Evolutionary conservation across 2,329 filamentous ascomycete species (phyloP).

Genomic region (Celoporthe dispersa): DNA sequence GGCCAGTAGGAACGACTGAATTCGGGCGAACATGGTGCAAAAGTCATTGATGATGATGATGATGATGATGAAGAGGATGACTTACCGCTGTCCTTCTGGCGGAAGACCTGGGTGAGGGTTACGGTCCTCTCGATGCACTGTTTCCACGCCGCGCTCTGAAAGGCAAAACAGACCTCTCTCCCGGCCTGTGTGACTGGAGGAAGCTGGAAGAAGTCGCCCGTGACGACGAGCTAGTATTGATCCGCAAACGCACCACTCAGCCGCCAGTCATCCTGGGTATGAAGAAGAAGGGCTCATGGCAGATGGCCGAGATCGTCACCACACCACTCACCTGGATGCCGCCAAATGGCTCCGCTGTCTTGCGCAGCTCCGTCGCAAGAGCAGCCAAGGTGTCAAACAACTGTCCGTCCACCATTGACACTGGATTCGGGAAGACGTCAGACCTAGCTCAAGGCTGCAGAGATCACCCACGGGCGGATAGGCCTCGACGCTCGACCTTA

Average conservation of each 20-base stretch:
- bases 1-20: no score
- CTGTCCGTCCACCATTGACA: constrained; percentile 80
- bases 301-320: background rate
- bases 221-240: constrained; percentile 64
- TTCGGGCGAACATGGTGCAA: no score
- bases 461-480: no score
- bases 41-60: no score
- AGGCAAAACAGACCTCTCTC: constrained; percentile 67
- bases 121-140: constrained; percentile 77
- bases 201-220: constrained; percentile 79
- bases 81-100: constrained; percentile 64
- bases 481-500: background rate
- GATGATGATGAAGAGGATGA: no score
- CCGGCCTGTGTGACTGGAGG: constrained; percentile 71
- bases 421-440: constrained; percentile 34
- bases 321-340: constrained; percentile 57
- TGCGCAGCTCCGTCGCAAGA: constrained; percentile 65
- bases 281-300: background rate
- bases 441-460: no score
- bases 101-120: constrained; percentile 73
- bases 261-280: background rate
- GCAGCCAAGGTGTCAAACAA: constrained; percentile 77
- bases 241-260: constrained; percentile 1
- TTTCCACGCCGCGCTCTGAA: constrained; percentile 72
- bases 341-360: constrained; percentile 71